A percentile compares a stretch with the other conserved stretches of the same genome.
These are phyloP conservation scores for Collybiopsis luxurians DNA, from an alignment of 768 basidiomycete species.

Conservation along the genomic window DNA sequence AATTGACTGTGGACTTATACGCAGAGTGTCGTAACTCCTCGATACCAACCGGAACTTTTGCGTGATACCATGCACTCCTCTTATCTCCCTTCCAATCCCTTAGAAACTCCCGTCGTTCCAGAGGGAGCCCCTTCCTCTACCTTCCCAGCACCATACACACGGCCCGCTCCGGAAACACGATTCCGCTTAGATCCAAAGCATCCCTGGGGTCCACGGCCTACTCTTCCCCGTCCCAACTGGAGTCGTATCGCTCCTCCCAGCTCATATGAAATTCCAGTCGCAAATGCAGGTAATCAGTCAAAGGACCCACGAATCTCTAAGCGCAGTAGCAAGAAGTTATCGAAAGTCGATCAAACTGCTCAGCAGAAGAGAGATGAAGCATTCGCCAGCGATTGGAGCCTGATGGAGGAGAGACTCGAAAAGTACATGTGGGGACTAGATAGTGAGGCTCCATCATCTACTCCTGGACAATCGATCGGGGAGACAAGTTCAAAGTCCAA, in stretches of 20 bases:
- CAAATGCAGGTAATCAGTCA: too few relatives aligned
- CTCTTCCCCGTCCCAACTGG: not conserved
- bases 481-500: not conserved
- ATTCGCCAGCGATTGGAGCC: not conserved
- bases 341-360: not conserved
- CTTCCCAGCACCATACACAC: too few relatives aligned
- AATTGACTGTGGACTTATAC: not conserved
- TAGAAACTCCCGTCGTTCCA: too few relatives aligned
- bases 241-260: not conserved
- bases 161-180: not conserved
- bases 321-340: not conserved
- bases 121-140: too few relatives aligned
- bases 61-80: too few relatives aligned
- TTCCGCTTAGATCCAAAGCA: not conserved
- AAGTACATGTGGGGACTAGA: too few relatives aligned
- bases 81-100: not conserved
- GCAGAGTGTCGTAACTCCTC: not conserved
- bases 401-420: not conserved
- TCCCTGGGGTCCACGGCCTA: not conserved
- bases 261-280: not conserved
- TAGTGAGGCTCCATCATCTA: too few relatives aligned
- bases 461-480: too few relatives aligned
- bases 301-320: not conserved
- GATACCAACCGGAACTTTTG: not conserved
- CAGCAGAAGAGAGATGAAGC: not conserved